Percentiles rank a stretch among this genome's conserved stretches.
phyloP scores from a whole-genome alignment of 176 grass and related monocot genomes.

The Triticum turgidum region DNA sequence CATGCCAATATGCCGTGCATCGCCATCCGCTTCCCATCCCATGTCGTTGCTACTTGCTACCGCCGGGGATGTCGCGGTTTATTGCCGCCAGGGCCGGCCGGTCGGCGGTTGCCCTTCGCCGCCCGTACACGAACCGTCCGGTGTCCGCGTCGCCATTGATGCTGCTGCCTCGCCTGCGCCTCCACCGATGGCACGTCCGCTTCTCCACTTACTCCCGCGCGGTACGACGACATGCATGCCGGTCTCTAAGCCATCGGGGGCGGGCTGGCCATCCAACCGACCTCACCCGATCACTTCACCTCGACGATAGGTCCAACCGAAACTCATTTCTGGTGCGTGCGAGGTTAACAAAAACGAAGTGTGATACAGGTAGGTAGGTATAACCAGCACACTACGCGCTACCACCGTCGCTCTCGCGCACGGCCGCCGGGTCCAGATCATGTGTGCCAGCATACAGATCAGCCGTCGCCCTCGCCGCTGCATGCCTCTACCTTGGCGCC shows the following conservation, averaged over 20 bases:
- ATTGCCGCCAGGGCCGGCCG: not conserved
- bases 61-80: slow-evolving; percentile 11
- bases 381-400: not conserved
- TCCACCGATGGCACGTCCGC: not conserved
- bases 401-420: slow-evolving; percentile 9
- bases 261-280: not conserved
- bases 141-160: slow-evolving; percentile 22
- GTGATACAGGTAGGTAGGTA: not conserved
- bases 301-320: not conserved
- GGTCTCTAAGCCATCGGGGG: not conserved
- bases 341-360: not conserved
- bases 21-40: not conserved
- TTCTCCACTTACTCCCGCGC: not conserved
- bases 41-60: not conserved
- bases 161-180: not conserved
- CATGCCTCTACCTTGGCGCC: slow-evolving; percentile 1
- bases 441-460: slow-evolving; percentile 25
- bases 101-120: not conserved
- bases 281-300: not conserved
- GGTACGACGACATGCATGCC: not conserved
- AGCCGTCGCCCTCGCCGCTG: slow-evolving; percentile 17
- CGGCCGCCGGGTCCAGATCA: slow-evolving; percentile 16
- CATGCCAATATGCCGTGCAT: not conserved
- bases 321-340: not conserved
- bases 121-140: not conserved